Base-by-base conservation (phyloP, 2,329 filamentous ascomycete species). In the Penicillium sp. region DNA sequence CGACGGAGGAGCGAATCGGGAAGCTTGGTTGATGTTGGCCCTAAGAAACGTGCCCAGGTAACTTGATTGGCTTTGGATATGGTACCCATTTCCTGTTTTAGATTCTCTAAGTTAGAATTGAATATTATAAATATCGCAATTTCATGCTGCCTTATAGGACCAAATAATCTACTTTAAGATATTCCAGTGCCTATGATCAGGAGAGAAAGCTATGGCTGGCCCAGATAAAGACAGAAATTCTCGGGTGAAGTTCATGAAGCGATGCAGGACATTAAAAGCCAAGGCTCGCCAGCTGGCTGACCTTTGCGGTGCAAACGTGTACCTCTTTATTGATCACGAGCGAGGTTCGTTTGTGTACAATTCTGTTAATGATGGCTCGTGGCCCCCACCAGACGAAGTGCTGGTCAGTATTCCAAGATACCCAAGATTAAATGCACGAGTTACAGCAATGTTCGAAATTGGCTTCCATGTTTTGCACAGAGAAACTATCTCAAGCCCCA, bases 1-100 rank as follows among this genome's bases (percentile, higher is more conserved):
- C 41, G 49, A 18, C 35, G 43, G 3, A 59, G 45, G 52, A 48
- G 54, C 35, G 43, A 51, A 44, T 53, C 41, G 37, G 45, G n/a
- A 26, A 26, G 25, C 31, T 33, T 11, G 6, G 35, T 40, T 3
- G 14, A 8, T 5, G 29, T 40, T 45, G 7, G 33, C 15, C 15
- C 23, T 25, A 37, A 33, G 8, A 54, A 45, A 33, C 51, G 42
- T 40, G 11, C 22, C 2, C 4, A 4, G 22, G n/a, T 47, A 29
- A 12, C 8, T 29, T 29, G 7, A 29, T 29, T 29, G 27, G 27
- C 2, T 2, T 9, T 29, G 7, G 27, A 29, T 29, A 29, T 33
- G 3, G 3, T 12, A 33, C 15, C 15, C 3, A 33, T 15, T 15
- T 15, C 6, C 3, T 25, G 15, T 6, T 33, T 15, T 14, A 33